Evolutionary conservation across 306 rosid genomes (phyloP), one percentile per base, ranked within the genome.

Genomic region (Senna tora): DNA sequence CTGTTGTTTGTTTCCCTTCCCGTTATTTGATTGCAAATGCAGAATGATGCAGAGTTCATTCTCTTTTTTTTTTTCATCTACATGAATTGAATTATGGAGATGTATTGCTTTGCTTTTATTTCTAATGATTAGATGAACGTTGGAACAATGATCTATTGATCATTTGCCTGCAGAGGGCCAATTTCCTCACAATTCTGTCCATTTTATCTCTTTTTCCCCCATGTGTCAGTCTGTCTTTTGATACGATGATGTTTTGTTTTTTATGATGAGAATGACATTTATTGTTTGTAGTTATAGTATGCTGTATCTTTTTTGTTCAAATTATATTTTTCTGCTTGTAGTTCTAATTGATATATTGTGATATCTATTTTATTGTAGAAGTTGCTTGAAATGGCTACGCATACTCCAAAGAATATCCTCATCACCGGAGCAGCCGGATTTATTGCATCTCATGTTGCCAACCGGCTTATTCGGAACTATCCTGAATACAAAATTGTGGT

Each of bases 381-480:
- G 62, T 70, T 74, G 59, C 63, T 50, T 33, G 69, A 65, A 20
- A 83, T 86, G 90, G 80, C 79, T 75, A 54, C 84, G 5, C 69
- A 86, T 62, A 81, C 79, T 17, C 90, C 90, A 14, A 86, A 86
- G 84, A 86, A 86, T 58, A 86, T 86, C 82, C 86, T 86, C 69
- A 83, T 86, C 16, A 86, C 90, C 38, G 88, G 90, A 68, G 90
- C 90, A 3, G 86, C 86, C 41, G 90, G 90, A 19, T 86, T 86
- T 50, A 86, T 86, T 54, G 90, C 90, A 30, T 83, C 86, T 43
- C 90, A 86, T 86, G 90, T 86, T 34, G 82, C 86, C 15, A 86
- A 86, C 57, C 83, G 88, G 17, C 84, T 86, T 15, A 65, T 86
- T 36, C 78, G 84, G 32, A 83, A 65, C 81, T 71, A 86, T 42